These are phyloP conservation scores for Ogataea angusta DNA, from an alignment of 805 yeast species.

Conservation along the genomic window DNA sequence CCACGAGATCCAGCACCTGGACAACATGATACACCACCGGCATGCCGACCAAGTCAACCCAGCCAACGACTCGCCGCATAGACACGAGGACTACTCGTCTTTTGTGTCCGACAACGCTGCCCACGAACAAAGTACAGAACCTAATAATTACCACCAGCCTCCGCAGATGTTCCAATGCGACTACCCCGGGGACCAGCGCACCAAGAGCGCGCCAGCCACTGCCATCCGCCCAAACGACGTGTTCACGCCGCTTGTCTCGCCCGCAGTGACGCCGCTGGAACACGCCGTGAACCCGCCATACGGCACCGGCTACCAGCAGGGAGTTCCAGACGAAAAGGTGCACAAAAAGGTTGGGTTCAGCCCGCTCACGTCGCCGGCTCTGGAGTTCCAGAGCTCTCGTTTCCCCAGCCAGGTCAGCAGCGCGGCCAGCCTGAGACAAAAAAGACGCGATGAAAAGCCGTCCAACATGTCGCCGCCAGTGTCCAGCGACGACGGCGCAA, in stretches of 20 bases:
- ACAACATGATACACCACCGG: conserved; percentile 18
- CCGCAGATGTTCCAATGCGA: conserved; percentile 2
- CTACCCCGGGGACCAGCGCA: conserved; percentile 14
- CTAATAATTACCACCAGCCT: neutral
- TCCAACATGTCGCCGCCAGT: conserved; percentile 22
- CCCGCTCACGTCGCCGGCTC: conserved; percentile 68
- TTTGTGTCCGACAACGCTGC: neutral
- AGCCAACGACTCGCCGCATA: conserved; percentile 2
- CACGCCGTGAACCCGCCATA: conserved; percentile 15
- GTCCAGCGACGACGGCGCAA: conserved; percentile 18
- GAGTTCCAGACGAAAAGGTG: neutral
- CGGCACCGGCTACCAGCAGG: neutral
- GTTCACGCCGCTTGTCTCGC: conserved; percentile 76
- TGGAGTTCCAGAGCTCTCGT: conserved; percentile 43
- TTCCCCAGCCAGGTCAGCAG: conserved; percentile 15
- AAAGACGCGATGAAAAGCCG: conserved; percentile 28
- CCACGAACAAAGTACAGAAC: neutral
- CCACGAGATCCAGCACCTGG: conserved; percentile 23
- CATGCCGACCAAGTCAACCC: conserved; percentile 1
- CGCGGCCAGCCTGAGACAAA: conserved; percentile 24
- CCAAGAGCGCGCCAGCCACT: conserved; percentile 3
- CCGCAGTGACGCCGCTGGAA: conserved; percentile 67
- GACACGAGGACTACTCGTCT: neutral
- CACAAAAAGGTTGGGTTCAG: conserved; percentile 30
- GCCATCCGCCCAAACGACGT: conserved; percentile 53